Evolutionary conservation across 805 yeast genomes (phyloP).

Genomic region (Maudiozyma turicensis): DNA sequence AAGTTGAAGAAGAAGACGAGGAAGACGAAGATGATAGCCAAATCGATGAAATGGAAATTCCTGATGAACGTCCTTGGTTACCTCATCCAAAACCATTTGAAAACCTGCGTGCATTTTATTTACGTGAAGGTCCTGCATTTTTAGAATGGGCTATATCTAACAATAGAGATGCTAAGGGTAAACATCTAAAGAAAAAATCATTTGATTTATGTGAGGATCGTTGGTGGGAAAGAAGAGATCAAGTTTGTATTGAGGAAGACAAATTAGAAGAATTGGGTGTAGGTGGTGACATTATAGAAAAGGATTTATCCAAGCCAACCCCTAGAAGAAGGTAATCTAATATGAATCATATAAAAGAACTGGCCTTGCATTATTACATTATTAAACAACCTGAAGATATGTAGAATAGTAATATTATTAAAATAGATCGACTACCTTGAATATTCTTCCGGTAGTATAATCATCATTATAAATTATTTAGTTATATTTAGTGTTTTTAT

Average conservation of each 20-base stretch:
- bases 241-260: conserved; percentile 79
- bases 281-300: conserved; percentile 77
- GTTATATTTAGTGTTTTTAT: neutral
- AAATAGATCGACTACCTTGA: no score
- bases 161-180: conserved; percentile 79
- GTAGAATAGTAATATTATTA: no score
- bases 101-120: conserved; percentile 69
- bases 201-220: conserved; percentile 88
- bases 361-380: neutral
- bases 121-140: conserved; percentile 78
- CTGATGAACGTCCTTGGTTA: conserved; percentile 92
- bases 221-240: conserved; percentile 99
- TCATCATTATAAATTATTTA: neutral
- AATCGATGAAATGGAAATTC: conserved; percentile 57
- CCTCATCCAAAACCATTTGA: conserved; percentile 97
- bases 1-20: conserved; percentile 47
- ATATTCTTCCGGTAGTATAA: no score
- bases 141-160: conserved; percentile 89
- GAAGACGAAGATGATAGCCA: conserved; percentile 56
- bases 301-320: conserved; percentile 41
- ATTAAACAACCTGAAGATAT: no score
- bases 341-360: neutral
- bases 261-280: conserved; percentile 84
- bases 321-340: conserved; percentile 40
- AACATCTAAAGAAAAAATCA: conserved; percentile 77